phyloP scores from a whole-genome alignment of 129 eudicot species.

The Gnaphalium uliginosum region DNA sequence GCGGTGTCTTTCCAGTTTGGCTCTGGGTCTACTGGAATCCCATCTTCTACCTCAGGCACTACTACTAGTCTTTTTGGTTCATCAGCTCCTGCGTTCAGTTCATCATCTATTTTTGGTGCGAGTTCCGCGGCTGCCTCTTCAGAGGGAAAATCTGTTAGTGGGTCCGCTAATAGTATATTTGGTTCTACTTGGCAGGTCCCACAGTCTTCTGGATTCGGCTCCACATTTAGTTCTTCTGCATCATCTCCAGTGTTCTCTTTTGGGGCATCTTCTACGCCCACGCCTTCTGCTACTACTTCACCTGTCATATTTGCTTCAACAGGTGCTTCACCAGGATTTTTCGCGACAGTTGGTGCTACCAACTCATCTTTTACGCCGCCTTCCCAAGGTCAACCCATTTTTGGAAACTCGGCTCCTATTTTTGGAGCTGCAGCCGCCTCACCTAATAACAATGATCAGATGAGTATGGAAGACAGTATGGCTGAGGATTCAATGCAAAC shows the following conservation, averaged over 20 bases:
- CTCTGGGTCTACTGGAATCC: slow-evolving; percentile 26
- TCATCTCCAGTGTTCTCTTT: slow-evolving; percentile 47
- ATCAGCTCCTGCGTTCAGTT: slow-evolving; percentile 27
- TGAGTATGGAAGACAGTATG: slow-evolving; percentile 91
- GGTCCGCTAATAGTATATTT: slow-evolving; percentile 40
- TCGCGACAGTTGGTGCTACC: slow-evolving; percentile 41
- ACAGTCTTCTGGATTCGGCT: slow-evolving; percentile 36
- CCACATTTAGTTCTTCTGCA: slow-evolving; percentile 44
- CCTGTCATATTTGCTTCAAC: slow-evolving; percentile 42
- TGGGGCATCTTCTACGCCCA: slow-evolving; percentile 50
- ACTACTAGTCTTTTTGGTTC: slow-evolving; percentile 34
- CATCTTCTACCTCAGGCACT: slow-evolving; percentile 28
- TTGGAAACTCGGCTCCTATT: slow-evolving; percentile 49
- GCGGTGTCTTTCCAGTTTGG: slow-evolving; percentile 43
- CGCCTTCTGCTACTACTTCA: slow-evolving; percentile 31
- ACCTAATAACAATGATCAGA: slow-evolving; percentile 53
- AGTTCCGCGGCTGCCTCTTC: slow-evolving; percentile 39
- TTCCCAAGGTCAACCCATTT: slow-evolving; percentile 37
- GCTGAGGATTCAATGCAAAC: slow-evolving; percentile 90
- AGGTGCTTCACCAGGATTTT: slow-evolving; percentile 38
- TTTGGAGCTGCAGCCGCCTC: slow-evolving; percentile 32
- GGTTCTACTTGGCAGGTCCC: slow-evolving; percentile 37
- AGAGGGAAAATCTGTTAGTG: slow-evolving; percentile 27
- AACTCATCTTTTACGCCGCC: slow-evolving; percentile 37
- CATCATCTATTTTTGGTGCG: slow-evolving; percentile 33